A percentile compares a stretch with the other conserved stretches of the same genome.
These are phyloP conservation scores for Nadsonia starkeyi-henricii DNA, from an alignment of 1,139 yeast species.

Conservation along the genomic window DNA sequence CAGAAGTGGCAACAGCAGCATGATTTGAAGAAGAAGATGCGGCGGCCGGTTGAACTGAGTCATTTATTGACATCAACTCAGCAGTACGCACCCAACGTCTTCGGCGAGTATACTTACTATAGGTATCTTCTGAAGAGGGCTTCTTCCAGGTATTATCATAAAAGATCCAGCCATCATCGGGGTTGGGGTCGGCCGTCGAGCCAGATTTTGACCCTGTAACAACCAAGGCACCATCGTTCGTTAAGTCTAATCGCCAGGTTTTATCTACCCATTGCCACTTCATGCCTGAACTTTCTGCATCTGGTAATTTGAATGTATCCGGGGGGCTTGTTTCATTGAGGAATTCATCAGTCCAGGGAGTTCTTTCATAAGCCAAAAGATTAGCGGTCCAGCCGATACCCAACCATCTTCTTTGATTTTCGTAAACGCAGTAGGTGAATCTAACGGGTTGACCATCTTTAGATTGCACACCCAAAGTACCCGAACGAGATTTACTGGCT, in stretches of 20 bases:
- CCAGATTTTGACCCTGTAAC: conserved; percentile 48
- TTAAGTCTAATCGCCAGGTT: conserved; percentile 79
- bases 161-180: conserved; percentile 78
- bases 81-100: conserved; percentile 95
- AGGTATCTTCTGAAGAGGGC: conserved; percentile 79
- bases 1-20: not conserved
- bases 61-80: conserved; percentile 39
- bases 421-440: conserved; percentile 86
- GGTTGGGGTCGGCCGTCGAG: conserved; percentile 61
- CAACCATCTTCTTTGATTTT: conserved; percentile 92
- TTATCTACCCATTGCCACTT: conserved; percentile 92
- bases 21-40: conserved; percentile 2
- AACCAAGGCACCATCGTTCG: conserved; percentile 77
- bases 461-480: conserved; percentile 40
- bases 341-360: conserved; percentile 96
- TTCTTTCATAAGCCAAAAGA: conserved; percentile 77
- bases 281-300: conserved; percentile 53
- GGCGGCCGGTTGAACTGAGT: conserved; percentile 3
- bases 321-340: conserved; percentile 72
- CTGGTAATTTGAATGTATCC: conserved; percentile 68
- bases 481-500: conserved; percentile 13
- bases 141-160: conserved; percentile 91
- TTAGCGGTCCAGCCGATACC: conserved; percentile 98
- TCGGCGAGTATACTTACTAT: conserved; percentile 81
- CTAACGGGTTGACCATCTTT: conserved; percentile 53